Evolutionary conservation across 2,329 filamentous ascomycete species (phyloP).

Genomic region (Clarireedia monteithiana): DNA sequence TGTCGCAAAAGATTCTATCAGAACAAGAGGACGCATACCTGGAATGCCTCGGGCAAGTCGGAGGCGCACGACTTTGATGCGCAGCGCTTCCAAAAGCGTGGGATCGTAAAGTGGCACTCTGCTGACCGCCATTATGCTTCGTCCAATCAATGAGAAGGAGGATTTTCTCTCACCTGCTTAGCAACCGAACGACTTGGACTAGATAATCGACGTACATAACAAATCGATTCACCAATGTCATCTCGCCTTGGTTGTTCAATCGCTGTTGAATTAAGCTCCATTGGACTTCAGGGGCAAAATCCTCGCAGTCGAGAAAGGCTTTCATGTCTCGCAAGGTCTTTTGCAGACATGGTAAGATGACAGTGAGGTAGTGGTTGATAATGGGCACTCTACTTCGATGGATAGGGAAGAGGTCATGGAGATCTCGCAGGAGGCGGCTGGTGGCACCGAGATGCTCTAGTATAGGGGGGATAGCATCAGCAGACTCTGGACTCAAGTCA

Average conservation of each 20-base stretch:
- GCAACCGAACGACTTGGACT: constrained; percentile 39
- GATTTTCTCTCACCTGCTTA: constrained; percentile 38
- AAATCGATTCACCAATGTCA: constrained; percentile 45
- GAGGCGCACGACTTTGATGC: constrained; percentile 42
- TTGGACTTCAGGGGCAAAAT: constrained; percentile 38
- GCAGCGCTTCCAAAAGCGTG: constrained; percentile 43
- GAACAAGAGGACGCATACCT: constrained; percentile 20
- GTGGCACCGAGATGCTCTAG: constrained; percentile 31
- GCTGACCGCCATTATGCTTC: constrained; percentile 23
- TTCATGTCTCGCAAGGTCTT: constrained; percentile 47
- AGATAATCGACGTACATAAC: constrained; percentile 49
- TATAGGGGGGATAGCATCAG: constrained; percentile 40
- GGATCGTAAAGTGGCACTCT: constrained; percentile 47
- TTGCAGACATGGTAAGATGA: constrained; percentile 48
- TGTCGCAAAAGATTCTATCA: not conserved
- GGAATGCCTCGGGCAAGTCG: constrained; percentile 45
- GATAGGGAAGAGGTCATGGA: constrained; percentile 46
- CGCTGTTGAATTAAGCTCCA: constrained; percentile 53
- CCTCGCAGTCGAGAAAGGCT: constrained; percentile 42
- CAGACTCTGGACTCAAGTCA: constrained; percentile 36
- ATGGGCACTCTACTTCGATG: constrained; percentile 42
- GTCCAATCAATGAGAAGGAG: constrained; percentile 12
- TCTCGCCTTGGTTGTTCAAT: constrained; percentile 44
- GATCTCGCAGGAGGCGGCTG: constrained; percentile 41
- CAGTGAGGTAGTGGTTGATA: constrained; percentile 47